A percentile compares a stretch with the other conserved stretches of the same genome.
These are phyloP conservation scores for Cyathus striatus DNA, from an alignment of 768 basidiomycete species.

Conservation along the genomic window DNA sequence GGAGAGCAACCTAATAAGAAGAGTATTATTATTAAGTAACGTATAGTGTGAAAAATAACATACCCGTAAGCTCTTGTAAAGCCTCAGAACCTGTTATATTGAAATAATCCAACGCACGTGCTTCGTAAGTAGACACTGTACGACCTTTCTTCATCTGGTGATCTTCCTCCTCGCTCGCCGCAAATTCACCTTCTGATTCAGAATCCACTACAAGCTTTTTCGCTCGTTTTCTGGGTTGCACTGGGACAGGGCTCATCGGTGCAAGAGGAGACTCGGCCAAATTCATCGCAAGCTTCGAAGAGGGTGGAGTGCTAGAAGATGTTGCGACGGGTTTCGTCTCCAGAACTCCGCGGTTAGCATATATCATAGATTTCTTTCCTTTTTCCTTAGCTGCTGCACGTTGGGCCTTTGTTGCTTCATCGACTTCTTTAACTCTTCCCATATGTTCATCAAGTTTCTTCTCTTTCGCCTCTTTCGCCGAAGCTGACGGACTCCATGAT, in stretches of 20 bases:
- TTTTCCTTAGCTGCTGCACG: constrained; percentile 66
- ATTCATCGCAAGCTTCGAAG: constrained; percentile 32
- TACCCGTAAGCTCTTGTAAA: constrained; percentile 74
- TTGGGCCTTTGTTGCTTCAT: constrained; percentile 66
- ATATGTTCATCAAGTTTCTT: constrained; percentile 46
- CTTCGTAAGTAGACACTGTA: constrained; percentile 34
- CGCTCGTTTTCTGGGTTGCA: constrained; percentile 46
- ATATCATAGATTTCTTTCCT: constrained; percentile 80
- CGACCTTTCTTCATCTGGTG: constrained; percentile 21
- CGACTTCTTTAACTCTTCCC: constrained; percentile 67
- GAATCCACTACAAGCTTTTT: constrained; percentile 64
- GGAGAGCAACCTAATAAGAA: constrained; percentile 58
- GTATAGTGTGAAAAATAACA: constrained; percentile 12
- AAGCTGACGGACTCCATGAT: constrained; percentile 40
- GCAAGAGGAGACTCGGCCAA: constrained; percentile 25
- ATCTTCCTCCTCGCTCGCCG: constrained; percentile 44
- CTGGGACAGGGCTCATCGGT: constrained; percentile 33
- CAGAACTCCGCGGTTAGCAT: constrained; percentile 57
- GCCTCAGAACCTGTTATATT: constrained; percentile 58
- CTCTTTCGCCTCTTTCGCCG: constrained; percentile 62
- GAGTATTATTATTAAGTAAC: constrained; percentile 3
- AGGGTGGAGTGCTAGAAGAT: constrained; percentile 30
- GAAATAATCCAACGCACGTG: constrained; percentile 61
- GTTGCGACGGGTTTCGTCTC: constrained; percentile 35
- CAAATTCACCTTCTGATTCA: constrained; percentile 54